Percentiles rank a stretch among this genome's conserved stretches.
Conservation (phyloP, 1,139 yeast genomes). For the Debaryomyces coudertii region DNA sequence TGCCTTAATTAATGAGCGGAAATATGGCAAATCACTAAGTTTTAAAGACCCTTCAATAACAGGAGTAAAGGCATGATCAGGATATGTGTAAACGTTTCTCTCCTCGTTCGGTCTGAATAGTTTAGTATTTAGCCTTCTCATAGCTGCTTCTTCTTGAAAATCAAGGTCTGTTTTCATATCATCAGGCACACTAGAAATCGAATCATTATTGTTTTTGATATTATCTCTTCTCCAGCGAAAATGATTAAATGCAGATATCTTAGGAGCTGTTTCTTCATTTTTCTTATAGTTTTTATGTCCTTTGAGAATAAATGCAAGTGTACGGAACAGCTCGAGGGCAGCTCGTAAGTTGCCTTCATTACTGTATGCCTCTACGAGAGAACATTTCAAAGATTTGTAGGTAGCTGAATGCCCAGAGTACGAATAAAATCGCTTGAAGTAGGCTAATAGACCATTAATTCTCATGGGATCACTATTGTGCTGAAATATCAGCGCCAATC, state of each 20-base stretch:
- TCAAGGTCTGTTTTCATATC: conserved; percentile 21
- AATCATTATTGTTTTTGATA: conserved; percentile 20
- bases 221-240: conserved; percentile 31
- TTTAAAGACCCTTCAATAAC: conserved; percentile 31
- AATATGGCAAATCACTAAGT: conserved; percentile 36
- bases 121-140: conserved; percentile 14
- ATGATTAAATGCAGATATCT: conserved; percentile 22
- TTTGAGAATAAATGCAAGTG: conserved; percentile 23
- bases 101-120: conserved; percentile 33
- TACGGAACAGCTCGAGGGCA: conserved; percentile 31
- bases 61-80: conserved; percentile 24
- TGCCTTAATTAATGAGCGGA: conserved; percentile 24
- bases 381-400: conserved; percentile 31
- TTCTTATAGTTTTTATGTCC: conserved; percentile 15
- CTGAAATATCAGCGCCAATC: conserved; percentile 32
- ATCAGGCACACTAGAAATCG: conserved; percentile 16
- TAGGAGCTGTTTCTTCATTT: conserved; percentile 10
- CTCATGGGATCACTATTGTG: conserved; percentile 30
- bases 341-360: conserved; percentile 23
- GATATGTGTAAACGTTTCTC: conserved; percentile 31
- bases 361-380: conserved; percentile 38
- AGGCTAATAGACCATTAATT: conserved; percentile 34
- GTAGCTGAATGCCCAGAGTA: conserved; percentile 31
- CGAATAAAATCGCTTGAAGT: conserved; percentile 46
- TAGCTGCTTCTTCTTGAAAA: conserved; percentile 23